These are phyloP conservation scores for Lipomyces anomalus DNA, from an alignment of 805 yeast species.

Conservation along the genomic window DNA sequence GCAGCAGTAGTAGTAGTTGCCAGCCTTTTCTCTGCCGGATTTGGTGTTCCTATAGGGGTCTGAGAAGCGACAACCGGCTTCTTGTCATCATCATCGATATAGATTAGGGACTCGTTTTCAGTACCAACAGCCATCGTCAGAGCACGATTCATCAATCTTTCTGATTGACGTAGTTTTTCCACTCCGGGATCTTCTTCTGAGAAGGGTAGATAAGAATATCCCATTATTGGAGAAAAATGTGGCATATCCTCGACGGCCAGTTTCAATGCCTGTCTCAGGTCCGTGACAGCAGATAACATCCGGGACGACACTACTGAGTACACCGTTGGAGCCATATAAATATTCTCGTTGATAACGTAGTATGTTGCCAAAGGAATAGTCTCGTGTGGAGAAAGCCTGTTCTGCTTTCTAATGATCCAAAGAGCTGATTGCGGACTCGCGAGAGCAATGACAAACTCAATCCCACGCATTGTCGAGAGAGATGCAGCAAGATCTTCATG, in stretches of 20 bases:
- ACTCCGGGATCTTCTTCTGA: conserved; percentile 9
- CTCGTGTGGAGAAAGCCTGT: conserved; percentile 49
- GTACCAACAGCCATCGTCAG: conserved; percentile 13
- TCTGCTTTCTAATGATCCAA: conserved; percentile 85
- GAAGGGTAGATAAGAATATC: conserved; percentile 43
- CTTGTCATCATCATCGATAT: conserved; percentile 7
- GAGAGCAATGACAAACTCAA: conserved; percentile 71
- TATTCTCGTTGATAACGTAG: conserved; percentile 84
- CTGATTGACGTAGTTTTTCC: conserved; percentile 3
- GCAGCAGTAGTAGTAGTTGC: too few relatives aligned
- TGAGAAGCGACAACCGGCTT: background rate
- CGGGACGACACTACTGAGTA: conserved; percentile 69
- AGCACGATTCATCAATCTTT: conserved; percentile 26
- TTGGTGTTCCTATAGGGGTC: background rate
- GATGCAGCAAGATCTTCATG: conserved; percentile 46
- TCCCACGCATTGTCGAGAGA: conserved; percentile 71
- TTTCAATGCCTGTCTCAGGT: conserved; percentile 43
- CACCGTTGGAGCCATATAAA: conserved; percentile 81
- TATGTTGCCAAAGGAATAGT: conserved; percentile 63
- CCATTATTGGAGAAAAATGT: conserved; percentile 54
- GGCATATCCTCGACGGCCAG: conserved; percentile 35
- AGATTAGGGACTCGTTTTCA: conserved; percentile 1
- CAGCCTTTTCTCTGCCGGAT: background rate
- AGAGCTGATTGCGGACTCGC: conserved; percentile 77
- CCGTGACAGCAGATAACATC: conserved; percentile 46